These are phyloP conservation scores for Colletotrichum sidae DNA, from an alignment of 2,329 filamentous ascomycete genomes.

Conservation along the genomic window DNA sequence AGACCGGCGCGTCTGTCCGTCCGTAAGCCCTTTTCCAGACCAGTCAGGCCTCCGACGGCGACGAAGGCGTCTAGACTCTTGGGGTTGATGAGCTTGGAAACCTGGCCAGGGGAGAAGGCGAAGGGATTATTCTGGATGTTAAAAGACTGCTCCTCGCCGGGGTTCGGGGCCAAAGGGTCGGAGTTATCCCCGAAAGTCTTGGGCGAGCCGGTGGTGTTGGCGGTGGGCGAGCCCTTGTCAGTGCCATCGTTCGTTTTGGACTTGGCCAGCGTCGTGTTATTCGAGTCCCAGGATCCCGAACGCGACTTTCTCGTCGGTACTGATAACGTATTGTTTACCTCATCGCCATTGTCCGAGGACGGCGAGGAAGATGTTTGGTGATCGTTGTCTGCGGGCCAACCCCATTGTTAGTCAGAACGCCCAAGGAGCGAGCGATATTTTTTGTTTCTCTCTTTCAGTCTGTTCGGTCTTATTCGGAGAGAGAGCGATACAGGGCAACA, in stretches of 20 bases:
- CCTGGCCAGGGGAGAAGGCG: constrained; percentile 64
- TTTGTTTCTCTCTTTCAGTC: background rate
- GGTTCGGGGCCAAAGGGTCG: constrained; percentile 46
- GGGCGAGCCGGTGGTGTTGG: constrained; percentile 24
- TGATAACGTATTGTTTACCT: constrained; percentile 36
- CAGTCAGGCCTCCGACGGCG: constrained; percentile 64
- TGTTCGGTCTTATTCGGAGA: background rate
- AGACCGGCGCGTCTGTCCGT: constrained; percentile 61
- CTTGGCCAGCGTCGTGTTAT: constrained; percentile 35
- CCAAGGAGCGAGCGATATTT: background rate
- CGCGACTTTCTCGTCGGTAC: constrained; percentile 38
- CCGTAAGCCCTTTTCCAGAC: constrained; percentile 62
- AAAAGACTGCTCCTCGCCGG: constrained; percentile 78
- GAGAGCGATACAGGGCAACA: constrained; percentile 11
- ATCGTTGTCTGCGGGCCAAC: constrained; percentile 21
- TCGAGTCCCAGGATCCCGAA: constrained; percentile 37
- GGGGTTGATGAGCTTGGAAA: constrained; percentile 65
- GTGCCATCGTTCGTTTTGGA: constrained; percentile 29
- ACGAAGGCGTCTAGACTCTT: constrained; percentile 61
- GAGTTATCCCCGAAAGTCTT: constrained; percentile 40
- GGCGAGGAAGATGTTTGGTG: constrained; percentile 20
- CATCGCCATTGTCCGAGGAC: constrained; percentile 31
- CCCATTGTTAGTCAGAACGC: constrained; percentile 19
- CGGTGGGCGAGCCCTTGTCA: constrained; percentile 32
- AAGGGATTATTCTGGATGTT: constrained; percentile 70